phyloP scores from a whole-genome alignment of 306 rosid species.

The Comarum palustre region DNA sequence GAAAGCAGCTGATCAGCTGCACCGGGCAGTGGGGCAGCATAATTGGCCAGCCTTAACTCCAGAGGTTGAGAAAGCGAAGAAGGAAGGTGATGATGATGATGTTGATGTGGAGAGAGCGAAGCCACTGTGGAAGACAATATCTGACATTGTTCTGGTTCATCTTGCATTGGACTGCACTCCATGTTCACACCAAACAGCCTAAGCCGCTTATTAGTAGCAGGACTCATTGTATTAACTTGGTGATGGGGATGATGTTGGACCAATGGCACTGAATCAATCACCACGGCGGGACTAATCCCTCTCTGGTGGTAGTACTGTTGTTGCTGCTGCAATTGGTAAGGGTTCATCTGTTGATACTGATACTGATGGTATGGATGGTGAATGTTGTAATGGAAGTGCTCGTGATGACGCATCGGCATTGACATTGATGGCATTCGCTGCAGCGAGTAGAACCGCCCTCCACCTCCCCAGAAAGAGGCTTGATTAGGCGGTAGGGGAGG shows the following conservation, averaged over 20 bases:
- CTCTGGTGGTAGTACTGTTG: slow-evolving; percentile 7
- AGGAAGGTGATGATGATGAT: slow-evolving; percentile 15
- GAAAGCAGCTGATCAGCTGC: slow-evolving; percentile 37
- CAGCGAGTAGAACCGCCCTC: slow-evolving; percentile 34
- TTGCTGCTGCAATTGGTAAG: background rate
- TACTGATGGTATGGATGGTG: slow-evolving; percentile 23
- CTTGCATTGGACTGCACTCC: slow-evolving; percentile 53
- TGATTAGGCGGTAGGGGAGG: slow-evolving; percentile 14
- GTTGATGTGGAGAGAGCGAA: slow-evolving; percentile 21
- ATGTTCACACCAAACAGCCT: slow-evolving; percentile 86
- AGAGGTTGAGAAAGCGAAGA: slow-evolving; percentile 26
- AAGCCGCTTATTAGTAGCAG: slow-evolving; percentile 31
- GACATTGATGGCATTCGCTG: background rate
- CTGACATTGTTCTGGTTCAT: slow-evolving; percentile 24
- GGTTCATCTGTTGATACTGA: slow-evolving; percentile 12
- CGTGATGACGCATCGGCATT: slow-evolving; percentile 23
- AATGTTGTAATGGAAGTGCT: slow-evolving; percentile 33
- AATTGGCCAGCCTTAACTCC: slow-evolving; percentile 39
- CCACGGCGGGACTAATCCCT: background rate
- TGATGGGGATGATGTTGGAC: slow-evolving; percentile 18
- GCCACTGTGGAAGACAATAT: slow-evolving; percentile 28
- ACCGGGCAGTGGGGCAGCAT: slow-evolving; percentile 33
- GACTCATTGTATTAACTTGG: background rate
- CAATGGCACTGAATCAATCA: slow-evolving; percentile 18
- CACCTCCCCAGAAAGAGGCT: background rate